Evolutionary conservation across 805 yeast species (phyloP), one percentile per base, ranked within the genome.

Genomic region (Priceomyces haplophilus): DNA sequence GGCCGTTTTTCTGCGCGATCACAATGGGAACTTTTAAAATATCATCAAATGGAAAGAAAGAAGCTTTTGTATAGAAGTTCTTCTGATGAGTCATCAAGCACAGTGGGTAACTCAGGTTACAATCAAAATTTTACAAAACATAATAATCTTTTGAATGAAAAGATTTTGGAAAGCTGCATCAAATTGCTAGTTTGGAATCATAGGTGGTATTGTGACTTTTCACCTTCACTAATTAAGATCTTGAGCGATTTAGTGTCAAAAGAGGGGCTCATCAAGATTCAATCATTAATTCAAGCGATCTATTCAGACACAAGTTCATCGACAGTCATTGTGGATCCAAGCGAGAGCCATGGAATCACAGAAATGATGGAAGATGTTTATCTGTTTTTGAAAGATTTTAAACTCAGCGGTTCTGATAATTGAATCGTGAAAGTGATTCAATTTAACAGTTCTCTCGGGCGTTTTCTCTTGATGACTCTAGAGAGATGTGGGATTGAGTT

Each of bases 181-280:
- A 85, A 85, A 54, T 68, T 93, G 41, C 68, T 84, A n/a, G 95
- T 93, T n/a, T 95, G 98, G 97, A 85, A 88, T 58, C 97, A 90
- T 63, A 79, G 99, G 58, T 93, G 99, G 99, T 95, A 91, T 66
- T 78, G 83, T 49, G 97, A 91, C 51, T 91, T 89, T 58, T 82
- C 95, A 7, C 86, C 95, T 16, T 69, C 70, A 37, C 68, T 88
- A 37, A 58, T 82, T n/a, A 59, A 66, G n/a, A 67, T 80, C 0
- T 64, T 89, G 45, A 67, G 78, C 16, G 76, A 73, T 41, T 69
- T 88, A 42, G 81, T 88, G 18, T 79, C 79, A 32, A 83, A 83
- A 54, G 88, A 86, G 53, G 97, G 97, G 0, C 63, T 84, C 34
- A 79, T 85, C 23, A 89, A 87, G 62, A 79, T 88, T 32, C 82